Evolutionary conservation across 331 rosid genomes (phyloP).

Genomic region (Quercus lobata): DNA sequence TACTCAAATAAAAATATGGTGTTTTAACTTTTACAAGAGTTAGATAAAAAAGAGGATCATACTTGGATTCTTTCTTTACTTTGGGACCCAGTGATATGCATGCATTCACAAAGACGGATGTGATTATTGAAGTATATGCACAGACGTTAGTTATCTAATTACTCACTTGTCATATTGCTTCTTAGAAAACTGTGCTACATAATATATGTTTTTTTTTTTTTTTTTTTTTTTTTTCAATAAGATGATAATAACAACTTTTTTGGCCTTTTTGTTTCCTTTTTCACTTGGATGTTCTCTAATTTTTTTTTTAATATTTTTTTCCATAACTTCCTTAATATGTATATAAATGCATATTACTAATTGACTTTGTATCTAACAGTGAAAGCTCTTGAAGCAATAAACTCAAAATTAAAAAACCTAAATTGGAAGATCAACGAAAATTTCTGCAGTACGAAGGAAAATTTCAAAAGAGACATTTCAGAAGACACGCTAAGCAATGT

Average conservation of each 20-base stretch:
- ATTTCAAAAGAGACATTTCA: conserved; percentile 11
- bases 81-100: not conserved
- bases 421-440: conserved; percentile 46
- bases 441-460: conserved; percentile 39
- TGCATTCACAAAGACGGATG: too few relatives aligned
- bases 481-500: conserved; percentile 22
- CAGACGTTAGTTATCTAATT: too few relatives aligned
- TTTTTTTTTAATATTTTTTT: too few relatives aligned
- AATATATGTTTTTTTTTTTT: too few relatives aligned
- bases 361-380: conserved; percentile 36
- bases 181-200: too few relatives aligned
- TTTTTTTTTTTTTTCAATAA: not conserved
- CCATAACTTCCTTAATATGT: not conserved
- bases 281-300: not conserved
- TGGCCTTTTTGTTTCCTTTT: not conserved
- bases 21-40: too few relatives aligned
- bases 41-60: too few relatives aligned
- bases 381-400: conserved; percentile 61
- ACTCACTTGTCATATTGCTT: too few relatives aligned
- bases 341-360: not conserved
- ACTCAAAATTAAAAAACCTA: conserved; percentile 37
- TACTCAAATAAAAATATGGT: too few relatives aligned
- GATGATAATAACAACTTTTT: not conserved
- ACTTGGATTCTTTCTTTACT: not conserved
- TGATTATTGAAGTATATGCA: too few relatives aligned